These are phyloP conservation scores for Botrytis medusae DNA, from an alignment of 2,329 filamentous ascomycete species.

Conservation along the genomic window DNA sequence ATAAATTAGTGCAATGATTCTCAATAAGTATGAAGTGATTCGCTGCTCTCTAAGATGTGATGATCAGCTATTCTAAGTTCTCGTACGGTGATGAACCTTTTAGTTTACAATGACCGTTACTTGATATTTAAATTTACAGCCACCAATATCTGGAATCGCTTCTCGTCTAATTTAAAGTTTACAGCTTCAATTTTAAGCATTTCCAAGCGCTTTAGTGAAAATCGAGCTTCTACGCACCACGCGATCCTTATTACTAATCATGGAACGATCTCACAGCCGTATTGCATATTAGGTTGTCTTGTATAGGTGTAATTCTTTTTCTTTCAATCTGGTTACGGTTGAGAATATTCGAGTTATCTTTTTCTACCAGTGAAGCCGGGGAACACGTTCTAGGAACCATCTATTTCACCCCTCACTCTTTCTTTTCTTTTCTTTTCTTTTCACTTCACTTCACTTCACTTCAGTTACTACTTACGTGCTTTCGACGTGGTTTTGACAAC, in stretches of 20 bases:
- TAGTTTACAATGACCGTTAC: not conserved
- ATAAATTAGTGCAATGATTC: not conserved
- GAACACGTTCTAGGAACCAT: not conserved
- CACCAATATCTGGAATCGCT: not conserved
- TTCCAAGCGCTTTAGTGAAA: fast-evolving
- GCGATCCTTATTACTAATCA: not conserved
- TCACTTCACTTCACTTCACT: not conserved
- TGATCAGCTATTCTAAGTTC: not conserved
- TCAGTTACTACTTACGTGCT: not conserved
- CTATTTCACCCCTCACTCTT: not conserved
- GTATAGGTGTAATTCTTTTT: not conserved
- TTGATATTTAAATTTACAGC: not conserved
- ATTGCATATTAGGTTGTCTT: fast-evolving
- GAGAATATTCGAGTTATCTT: not conserved
- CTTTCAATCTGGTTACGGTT: not conserved
- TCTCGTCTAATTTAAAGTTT: not conserved
- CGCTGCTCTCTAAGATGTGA: not conserved
- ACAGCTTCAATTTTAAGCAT: too few relatives aligned
- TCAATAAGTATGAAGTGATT: not conserved
- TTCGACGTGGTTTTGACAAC: fast-evolving
- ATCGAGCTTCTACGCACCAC: too few relatives aligned
- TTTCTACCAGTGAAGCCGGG: fast-evolving
- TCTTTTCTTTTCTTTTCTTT: too few relatives aligned
- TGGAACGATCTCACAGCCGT: not conserved
- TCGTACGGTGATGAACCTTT: not conserved